These are phyloP conservation scores for Lepidium africanum DNA, from an alignment of 345 rosid species.

Conservation along the genomic window DNA sequence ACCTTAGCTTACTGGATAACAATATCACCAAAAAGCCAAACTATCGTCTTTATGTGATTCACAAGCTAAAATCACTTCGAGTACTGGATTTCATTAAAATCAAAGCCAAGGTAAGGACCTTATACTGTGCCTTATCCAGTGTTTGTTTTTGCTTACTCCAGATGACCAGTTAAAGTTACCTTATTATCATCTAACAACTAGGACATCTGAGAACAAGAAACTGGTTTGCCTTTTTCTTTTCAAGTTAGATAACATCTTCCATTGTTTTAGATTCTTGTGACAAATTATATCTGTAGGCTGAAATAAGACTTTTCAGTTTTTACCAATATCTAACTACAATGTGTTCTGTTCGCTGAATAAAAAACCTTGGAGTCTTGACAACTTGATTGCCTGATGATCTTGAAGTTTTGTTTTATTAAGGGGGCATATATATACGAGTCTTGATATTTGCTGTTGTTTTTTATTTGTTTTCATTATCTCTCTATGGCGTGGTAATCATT, in stretches of 20 bases:
- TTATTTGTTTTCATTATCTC: background rate
- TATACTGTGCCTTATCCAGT: background rate
- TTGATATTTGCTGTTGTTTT: background rate
- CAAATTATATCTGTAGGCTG: background rate
- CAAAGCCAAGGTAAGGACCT: slow-evolving; percentile 67
- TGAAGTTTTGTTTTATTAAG: background rate
- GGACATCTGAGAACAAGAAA: background rate
- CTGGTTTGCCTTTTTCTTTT: background rate
- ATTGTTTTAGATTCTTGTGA: background rate
- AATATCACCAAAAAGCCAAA: slow-evolving; percentile 86
- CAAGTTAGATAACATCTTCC: background rate
- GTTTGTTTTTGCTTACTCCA: background rate
- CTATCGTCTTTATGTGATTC: slow-evolving; percentile 86
- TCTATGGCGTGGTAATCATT: background rate
- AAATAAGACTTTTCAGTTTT: background rate
- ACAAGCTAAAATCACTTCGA: slow-evolving; percentile 76
- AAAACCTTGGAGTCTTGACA: background rate
- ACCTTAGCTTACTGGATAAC: slow-evolving; percentile 88
- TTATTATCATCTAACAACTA: background rate
- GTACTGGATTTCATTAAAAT: slow-evolving; percentile 93
- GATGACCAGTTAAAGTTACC: background rate
- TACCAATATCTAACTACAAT: background rate
- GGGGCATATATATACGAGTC: background rate
- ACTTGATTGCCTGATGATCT: background rate
- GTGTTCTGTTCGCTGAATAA: background rate